Base-by-base conservation (phyloP, 371 early-diverging fungal genomes). In the Mortierella sp. region DNA sequence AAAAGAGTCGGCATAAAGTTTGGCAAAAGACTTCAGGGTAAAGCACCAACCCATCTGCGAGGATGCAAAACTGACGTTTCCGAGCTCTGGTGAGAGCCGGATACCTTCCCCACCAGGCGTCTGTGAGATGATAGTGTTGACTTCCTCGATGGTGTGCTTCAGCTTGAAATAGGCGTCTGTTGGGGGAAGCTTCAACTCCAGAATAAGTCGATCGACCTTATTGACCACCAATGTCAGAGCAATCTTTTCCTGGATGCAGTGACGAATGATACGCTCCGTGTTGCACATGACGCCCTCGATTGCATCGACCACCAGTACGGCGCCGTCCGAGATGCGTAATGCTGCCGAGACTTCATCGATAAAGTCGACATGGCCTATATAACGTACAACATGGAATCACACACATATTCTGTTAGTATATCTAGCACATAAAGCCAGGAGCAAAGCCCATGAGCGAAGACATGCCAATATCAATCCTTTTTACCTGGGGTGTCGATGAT, bases 41-140 rank as follows among this genome's bases (percentile, higher is more conserved):
- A 99, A 98, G 73, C 93, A 93, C 96, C 95, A 98, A n/a, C 98
- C 96, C 73, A 93, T 90, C 56, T 93, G 90, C 42, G 90, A 89
- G 0, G 95, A 94, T 0, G 97, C 97, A 81, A 99, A 99, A 73
- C 92, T 92, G n/a, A 99, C 99, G 72, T 98, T 99, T 50, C 97
- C 97, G 14, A 86, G 87, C 67, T 97, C 98, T 4, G 99, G 99
- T 5, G 96, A 96, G 19, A 98, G 72, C 37, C 96, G 82, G 62
- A 88, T 79, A 11, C 85, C 75, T 37, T 60, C 60, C 0, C 70
- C 73, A 4, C 70, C 78, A 8, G 70, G 64, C 2, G 58, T 72
- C 65, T 82, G 88, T 81, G 89, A 85, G 32, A 98, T 90, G 11
- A 94, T 83, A 0, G 84, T 78, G 81, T 99, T 99, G 53, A 98